Conservation (phyloP, 2,329 filamentous ascomycete genomes). For the Colletotrichum sp. region DNA sequence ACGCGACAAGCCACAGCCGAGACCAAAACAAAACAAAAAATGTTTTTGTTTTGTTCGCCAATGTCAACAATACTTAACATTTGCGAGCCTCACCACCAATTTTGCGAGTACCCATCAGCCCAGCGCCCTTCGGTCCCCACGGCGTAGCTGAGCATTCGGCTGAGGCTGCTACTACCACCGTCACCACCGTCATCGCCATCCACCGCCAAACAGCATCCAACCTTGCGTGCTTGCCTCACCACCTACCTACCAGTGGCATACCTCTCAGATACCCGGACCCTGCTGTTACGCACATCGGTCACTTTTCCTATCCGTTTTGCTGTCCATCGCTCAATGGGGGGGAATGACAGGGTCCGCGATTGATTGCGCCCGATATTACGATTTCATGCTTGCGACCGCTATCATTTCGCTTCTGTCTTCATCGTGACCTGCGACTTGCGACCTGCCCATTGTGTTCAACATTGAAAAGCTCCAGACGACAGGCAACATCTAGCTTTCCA, state of each 20-base stretch:
- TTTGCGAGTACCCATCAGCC: neutral
- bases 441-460: neutral
- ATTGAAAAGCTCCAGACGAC: neutral
- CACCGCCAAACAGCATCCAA: neutral
- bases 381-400: constrained; percentile 7
- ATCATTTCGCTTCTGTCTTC: neutral
- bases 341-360: neutral
- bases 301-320: neutral
- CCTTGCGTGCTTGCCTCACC: constrained; percentile 13
- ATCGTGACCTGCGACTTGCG: neutral
- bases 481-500: neutral
- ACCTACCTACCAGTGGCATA: neutral
- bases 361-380: constrained; percentile 16
- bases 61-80: neutral
- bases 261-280: constrained; percentile 2
- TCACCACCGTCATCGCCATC: constrained; percentile 1
- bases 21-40: constrained; percentile 20
- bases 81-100: neutral
- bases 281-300: neutral
- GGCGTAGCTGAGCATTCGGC: neutral
- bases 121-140: neutral
- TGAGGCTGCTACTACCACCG: neutral
- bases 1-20: constrained; percentile 20
- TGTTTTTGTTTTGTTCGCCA: neutral
- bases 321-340: neutral